Evolutionary conservation across 768 basidiomycete genomes (phyloP).

Genomic region (Lactifluus pinguis): DNA sequence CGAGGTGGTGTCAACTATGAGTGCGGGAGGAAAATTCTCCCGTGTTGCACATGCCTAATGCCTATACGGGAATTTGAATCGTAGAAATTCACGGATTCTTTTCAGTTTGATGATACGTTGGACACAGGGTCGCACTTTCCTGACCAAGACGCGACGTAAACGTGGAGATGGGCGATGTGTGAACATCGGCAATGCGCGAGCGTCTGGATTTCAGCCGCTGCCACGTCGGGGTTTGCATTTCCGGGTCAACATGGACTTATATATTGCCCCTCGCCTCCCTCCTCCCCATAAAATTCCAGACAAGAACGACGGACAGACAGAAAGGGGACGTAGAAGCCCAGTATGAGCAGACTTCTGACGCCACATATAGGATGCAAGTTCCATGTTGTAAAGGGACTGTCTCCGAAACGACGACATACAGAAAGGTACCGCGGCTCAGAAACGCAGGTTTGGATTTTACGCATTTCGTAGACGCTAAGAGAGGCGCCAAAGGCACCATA

Average conservation of each 20-base stretch:
- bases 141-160: background rate
- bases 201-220: background rate
- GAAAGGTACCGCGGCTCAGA: background rate
- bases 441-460: background rate
- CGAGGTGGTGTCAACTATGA: background rate
- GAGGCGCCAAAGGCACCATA: background rate
- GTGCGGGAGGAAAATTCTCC: background rate
- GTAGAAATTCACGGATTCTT: background rate
- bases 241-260: background rate
- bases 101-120: background rate
- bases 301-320: background rate
- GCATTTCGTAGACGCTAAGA: background rate
- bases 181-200: background rate
- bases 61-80: background rate
- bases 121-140: background rate
- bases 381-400: background rate
- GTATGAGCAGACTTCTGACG: background rate
- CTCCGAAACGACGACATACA: slow-evolving; percentile 4
- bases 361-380: background rate
- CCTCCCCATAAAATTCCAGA: background rate
- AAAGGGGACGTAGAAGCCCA: background rate
- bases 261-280: background rate
- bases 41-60: background rate
- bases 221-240: background rate
- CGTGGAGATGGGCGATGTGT: background rate